Evolutionary conservation across 2,329 filamentous ascomycete genomes (phyloP).

Genomic region (Alternaria sp.): DNA sequence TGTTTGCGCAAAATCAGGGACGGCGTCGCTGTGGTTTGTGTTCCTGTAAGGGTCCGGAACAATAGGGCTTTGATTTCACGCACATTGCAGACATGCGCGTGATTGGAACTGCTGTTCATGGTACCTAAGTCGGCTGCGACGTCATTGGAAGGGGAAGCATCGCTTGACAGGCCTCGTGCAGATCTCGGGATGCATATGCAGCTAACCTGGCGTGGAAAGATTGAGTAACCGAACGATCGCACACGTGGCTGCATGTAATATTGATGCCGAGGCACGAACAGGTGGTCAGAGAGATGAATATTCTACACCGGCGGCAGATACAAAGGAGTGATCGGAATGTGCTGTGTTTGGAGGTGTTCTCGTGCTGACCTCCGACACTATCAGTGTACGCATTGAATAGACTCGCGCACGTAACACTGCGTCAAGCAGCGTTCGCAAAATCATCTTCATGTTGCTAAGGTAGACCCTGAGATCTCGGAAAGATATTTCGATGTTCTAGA

Average conservation of each 20-base stretch:
- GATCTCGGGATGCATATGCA: constrained; percentile 18
- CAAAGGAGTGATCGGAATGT: too few species aligned
- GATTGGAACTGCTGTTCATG: constrained; percentile 6
- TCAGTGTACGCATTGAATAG: too few species aligned
- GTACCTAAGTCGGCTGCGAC: neutral
- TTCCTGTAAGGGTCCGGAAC: neutral
- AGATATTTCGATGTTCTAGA: neutral
- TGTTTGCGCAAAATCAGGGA: constrained; percentile 7
- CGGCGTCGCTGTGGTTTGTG: neutral
- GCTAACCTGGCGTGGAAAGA: constrained; percentile 23
- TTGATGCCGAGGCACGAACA: neutral
- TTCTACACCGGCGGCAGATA: too few species aligned
- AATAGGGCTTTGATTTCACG: neutral
- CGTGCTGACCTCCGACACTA: too few species aligned
- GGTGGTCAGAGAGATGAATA: neutral
- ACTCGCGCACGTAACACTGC: too few species aligned
- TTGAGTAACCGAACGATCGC: constrained; percentile 22
- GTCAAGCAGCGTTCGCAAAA: neutral
- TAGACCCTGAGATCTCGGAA: neutral
- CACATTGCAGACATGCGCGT: neutral
- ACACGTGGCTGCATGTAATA: constrained; percentile 17
- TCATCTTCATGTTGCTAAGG: neutral
- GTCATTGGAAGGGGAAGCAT: constrained; percentile 12
- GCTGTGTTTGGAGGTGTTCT: too few species aligned
- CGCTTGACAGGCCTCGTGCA: constrained; percentile 17